A percentile compares a stretch with the other conserved stretches of the same genome.
phyloP scores from a whole-genome alignment of 108 stramenopile genomes.

The Pseudonitzschia multiseries region DNA sequence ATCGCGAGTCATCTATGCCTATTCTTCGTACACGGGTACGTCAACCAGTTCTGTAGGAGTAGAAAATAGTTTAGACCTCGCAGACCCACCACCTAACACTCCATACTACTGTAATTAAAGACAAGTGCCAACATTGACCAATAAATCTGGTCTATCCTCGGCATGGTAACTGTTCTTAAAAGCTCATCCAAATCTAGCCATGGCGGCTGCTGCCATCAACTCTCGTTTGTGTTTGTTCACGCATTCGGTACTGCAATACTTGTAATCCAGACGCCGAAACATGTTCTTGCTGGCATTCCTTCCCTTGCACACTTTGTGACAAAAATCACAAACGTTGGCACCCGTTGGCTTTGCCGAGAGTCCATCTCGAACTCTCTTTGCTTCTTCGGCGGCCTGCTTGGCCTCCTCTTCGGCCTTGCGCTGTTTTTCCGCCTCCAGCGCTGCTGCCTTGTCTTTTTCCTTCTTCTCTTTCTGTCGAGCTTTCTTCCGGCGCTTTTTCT shows the following conservation, averaged over 20 bases:
- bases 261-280: conserved; percentile 78
- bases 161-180: too few species aligned
- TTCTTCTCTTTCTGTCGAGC: conserved; percentile 81
- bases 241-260: conserved; percentile 82
- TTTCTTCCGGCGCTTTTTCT: conserved; percentile 77
- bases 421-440: conserved; percentile 30
- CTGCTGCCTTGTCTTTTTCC: conserved; percentile 52
- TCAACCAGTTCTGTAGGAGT: too few species aligned
- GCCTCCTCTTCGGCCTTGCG: conserved; percentile 35
- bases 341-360: conserved; percentile 30
- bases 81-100: too few species aligned
- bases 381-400: neutral
- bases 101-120: too few species aligned
- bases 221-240: conserved; percentile 89
- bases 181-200: conserved; percentile 50
- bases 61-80: too few species aligned
- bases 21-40: too few species aligned
- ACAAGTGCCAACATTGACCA: too few species aligned
- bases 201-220: conserved; percentile 80
- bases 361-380: conserved; percentile 42
- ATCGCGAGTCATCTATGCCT: too few species aligned
- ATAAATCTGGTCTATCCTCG: too few species aligned
- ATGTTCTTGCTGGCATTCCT: conserved; percentile 59
- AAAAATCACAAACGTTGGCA: conserved; percentile 77
- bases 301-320: conserved; percentile 60